Base-by-base conservation (phyloP, 2,329 filamentous ascomycete species). In the Colletotrichum musicola region DNA sequence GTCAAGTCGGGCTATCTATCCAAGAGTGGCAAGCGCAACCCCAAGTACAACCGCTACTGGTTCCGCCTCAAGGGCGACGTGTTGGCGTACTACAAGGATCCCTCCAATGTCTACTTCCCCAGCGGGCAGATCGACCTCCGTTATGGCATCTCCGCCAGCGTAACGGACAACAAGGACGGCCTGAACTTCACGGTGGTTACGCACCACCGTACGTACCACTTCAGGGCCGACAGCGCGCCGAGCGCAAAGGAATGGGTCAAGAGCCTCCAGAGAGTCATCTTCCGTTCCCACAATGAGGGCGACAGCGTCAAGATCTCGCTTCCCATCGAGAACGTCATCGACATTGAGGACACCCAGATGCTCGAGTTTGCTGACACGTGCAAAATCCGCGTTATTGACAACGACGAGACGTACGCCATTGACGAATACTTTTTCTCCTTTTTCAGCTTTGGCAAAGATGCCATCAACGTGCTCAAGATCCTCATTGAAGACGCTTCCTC, bases 401-500 rank as follows among this genome's bases (percentile, higher is more conserved):
- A 94, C 72, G 93, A 96, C 72, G 95, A 98, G 79, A 97, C 94
- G 0, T 98, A 93, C 80, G 95, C 95, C 3, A 93, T 98, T 71
- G 96, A 99, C 75, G 96, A 99, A 90, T 98, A 98, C 78, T 98
- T 97, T 78, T 98, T 99, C 79, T 96, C 95, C 0, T 98, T 98
- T 80, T 97, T 98, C 78, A 92, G 89, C 73, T 91, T 91, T 71
- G 94, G 94, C 6, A 90, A 92, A 74, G 93, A 97, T 74, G 95
- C 94, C 14, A 89, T 97, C 71, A 89, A 91, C 57, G 87, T 96
- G 2, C 84, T 99, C 59, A 92, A 89, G 71, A 88, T 89, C 49
- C 83, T 97, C 61, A 87, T 94, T 10, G 90, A 92, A 56, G 89
- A 91, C 71, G 87, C 89, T 25, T 82, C 88, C 3, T 74, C 62